Conservation (phyloP, 2,329 filamentous ascomycete genomes). For the Venturia carpophila region DNA sequence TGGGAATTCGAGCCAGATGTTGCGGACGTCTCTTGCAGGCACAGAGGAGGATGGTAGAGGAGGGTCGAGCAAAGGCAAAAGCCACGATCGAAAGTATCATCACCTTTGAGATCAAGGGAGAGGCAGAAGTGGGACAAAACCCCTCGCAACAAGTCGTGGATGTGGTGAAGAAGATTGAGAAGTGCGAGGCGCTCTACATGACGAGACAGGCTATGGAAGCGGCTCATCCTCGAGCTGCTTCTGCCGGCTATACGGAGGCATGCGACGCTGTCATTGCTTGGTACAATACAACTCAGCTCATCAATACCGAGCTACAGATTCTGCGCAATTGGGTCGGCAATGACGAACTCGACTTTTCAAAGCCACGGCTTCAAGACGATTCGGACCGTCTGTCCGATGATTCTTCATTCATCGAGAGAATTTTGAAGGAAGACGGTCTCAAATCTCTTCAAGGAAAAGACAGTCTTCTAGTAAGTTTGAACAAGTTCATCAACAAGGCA, state of each 20-base stretch:
- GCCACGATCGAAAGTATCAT: constrained; percentile 78
- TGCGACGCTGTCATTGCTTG: constrained; percentile 87
- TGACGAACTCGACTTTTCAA: constrained; percentile 83
- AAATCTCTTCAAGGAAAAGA: constrained; percentile 88
- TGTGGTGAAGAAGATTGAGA: constrained; percentile 83
- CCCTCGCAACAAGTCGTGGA: constrained; percentile 83
- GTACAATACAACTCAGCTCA: constrained; percentile 94
- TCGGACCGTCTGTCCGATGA: constrained; percentile 54
- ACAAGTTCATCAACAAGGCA: constrained; percentile 82
- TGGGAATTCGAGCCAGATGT: constrained; percentile 74
- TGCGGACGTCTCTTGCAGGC: constrained; percentile 78
- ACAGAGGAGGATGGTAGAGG: constrained; percentile 81
- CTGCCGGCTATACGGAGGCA: constrained; percentile 68
- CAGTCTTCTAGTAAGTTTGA: constrained; percentile 79
- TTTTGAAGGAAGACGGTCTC: constrained; percentile 91
- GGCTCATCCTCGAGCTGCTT: constrained; percentile 69
- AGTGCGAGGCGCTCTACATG: constrained; percentile 76
- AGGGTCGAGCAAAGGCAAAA: constrained; percentile 66
- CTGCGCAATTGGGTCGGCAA: constrained; percentile 97
- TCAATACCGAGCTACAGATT: constrained; percentile 88
- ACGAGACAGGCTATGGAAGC: constrained; percentile 65
- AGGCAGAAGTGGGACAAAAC: constrained; percentile 82
- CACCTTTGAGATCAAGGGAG: constrained; percentile 87
- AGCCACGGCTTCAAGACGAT: constrained; percentile 52
- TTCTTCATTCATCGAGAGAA: constrained; percentile 84